phyloP scores from a whole-genome alignment of 352 stramenopile species.

The Globisporangium irregulare region DNA sequence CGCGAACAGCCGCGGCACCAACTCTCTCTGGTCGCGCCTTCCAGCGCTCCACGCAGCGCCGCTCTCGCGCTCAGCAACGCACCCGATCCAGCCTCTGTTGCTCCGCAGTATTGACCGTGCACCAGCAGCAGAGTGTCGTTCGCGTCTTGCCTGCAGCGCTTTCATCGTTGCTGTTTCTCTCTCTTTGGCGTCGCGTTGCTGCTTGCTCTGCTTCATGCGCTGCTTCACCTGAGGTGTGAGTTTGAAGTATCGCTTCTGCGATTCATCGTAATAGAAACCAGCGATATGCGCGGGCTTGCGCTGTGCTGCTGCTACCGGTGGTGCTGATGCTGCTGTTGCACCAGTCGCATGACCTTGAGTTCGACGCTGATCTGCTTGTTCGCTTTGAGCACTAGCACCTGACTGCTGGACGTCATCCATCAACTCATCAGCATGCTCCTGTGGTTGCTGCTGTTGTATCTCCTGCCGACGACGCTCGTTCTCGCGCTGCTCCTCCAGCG shows the following conservation, averaged over 20 bases:
- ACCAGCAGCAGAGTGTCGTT: not conserved
- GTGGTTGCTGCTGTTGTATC: constrained; percentile 2
- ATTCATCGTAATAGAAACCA: constrained; percentile 64
- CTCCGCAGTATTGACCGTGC: not conserved
- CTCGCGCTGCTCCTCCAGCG: constrained; percentile 53
- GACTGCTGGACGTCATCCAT: too few relatives aligned
- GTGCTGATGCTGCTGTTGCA: not conserved
- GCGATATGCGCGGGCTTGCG: constrained; percentile 24
- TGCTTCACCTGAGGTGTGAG: constrained; percentile 28
- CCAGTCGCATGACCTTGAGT: not conserved
- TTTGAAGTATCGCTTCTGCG: constrained; percentile 49
- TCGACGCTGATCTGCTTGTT: not conserved
- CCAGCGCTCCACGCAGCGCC: constrained; percentile 30
- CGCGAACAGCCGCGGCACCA: constrained; percentile 28
- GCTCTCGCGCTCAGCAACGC: constrained; percentile 33
- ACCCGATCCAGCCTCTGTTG: constrained; percentile 22
- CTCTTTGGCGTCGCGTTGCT: constrained; percentile 10
- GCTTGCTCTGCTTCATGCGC: constrained; percentile 12
- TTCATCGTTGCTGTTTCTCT: not conserved
- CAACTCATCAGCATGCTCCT: not conserved
- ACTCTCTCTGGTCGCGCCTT: constrained; percentile 20
- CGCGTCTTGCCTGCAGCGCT: not conserved
- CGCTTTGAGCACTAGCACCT: not conserved
- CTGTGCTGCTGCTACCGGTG: not conserved
- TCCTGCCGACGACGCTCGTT: constrained; percentile 26